Conservation (phyloP, 2,329 filamentous ascomycete genomes). For the Endoconidiophora polonica region DNA sequence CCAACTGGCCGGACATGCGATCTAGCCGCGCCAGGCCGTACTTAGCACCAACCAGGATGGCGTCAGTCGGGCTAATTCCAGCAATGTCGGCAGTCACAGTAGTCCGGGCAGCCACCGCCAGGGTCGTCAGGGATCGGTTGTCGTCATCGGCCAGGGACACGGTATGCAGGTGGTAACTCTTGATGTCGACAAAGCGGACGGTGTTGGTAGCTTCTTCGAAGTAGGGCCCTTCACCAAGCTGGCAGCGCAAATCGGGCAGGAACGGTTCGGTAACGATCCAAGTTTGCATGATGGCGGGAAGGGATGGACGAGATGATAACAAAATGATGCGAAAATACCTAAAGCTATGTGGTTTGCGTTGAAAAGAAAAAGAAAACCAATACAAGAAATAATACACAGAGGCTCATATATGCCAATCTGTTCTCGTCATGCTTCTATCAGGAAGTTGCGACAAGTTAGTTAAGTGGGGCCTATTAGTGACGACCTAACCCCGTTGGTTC, state of each 20-base stretch:
- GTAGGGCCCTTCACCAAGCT: conserved; percentile 58
- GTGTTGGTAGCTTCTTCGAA: conserved; percentile 49
- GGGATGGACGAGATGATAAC: too few relatives aligned
- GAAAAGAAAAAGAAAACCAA: neutral
- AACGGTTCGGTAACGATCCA: conserved; percentile 38
- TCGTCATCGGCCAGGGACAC: conserved; percentile 46
- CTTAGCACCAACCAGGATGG: conserved; percentile 66
- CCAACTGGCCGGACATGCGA: conserved; percentile 36
- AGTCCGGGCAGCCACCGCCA: conserved; percentile 36
- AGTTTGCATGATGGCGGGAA: conserved; percentile 21
- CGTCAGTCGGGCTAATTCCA: conserved; percentile 40
- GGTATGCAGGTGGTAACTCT: conserved; percentile 55
- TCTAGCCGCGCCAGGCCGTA: conserved; percentile 67
- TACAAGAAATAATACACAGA: too few relatives aligned
- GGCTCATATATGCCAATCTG: too few relatives aligned
- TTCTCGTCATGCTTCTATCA: too few relatives aligned
- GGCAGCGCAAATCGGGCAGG: conserved; percentile 44
- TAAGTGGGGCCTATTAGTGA: too few relatives aligned
- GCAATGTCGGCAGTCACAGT: conserved; percentile 67
- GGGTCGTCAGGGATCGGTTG: conserved; percentile 43
- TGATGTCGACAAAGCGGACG: conserved; percentile 71
- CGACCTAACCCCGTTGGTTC: too few relatives aligned
- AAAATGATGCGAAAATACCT: too few relatives aligned
- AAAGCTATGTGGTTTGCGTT: neutral
- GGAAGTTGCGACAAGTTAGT: too few relatives aligned